Evolutionary conservation across 306 rosid genomes (phyloP), one percentile per base, ranked within the genome.

Genomic region (Fagus crenata): DNA sequence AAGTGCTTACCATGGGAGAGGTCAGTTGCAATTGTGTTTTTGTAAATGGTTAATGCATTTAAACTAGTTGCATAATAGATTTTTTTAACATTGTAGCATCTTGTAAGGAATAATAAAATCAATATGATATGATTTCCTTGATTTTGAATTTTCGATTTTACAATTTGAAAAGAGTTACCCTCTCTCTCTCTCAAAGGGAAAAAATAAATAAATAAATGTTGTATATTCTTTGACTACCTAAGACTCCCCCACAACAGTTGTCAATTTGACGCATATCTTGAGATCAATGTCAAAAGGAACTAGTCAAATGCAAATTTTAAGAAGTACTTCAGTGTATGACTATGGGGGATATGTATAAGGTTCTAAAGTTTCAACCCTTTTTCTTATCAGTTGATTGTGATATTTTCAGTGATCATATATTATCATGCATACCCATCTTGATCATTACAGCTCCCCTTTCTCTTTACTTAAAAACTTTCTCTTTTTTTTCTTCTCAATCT

Each of bases 1-100:
- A 92, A 85, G 91, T 94, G 75, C 98, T 94, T 39, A 42, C 75
- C 78, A 92, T 92, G 95, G 97, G 93, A 76, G 98, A 94, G 95
- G 98, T 90, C 42, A 67, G 86, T 87, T 78, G 71, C 76, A 37
- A 51, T 55, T 35, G 22, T 36, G 22, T 17, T 69, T n/a, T 59
- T 49, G 58, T 60, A 39, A 72, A 46, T 78, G 49, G 7, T 72
- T 33, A 55, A 43, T 67, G 67, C 54, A 22, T 7, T 73, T n/a
- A 6, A 18, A 33, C 63, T 42, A 59, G 51, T 54, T 69, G 39
- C 31, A 3, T 5, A 35, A 37, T 64, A 32, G 43, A 35, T 15
- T 75, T 65, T 22, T 72, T 7, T 32, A 73, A 28, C 6, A 39
- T 31, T 22, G 37, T 61, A 40, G 28, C 22, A 67, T 63, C 36